phyloP scores from a whole-genome alignment of 176 grass and related monocot genomes.

The Eremochloa ophiuroides region DNA sequence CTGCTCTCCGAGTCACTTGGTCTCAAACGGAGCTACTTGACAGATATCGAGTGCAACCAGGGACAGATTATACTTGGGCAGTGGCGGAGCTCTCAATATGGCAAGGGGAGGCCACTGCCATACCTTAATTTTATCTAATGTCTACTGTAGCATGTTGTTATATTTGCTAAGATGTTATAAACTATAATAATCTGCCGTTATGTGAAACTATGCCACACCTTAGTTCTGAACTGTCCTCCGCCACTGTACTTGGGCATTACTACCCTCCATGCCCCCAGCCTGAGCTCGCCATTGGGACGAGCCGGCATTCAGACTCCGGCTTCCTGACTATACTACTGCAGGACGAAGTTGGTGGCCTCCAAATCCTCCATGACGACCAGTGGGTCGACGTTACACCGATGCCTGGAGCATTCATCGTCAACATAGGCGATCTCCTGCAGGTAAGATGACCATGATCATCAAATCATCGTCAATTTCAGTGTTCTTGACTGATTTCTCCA shows the following conservation, averaged over 20 bases:
- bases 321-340: slow-evolving; percentile 70
- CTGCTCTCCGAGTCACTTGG: slow-evolving; percentile 61
- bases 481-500: background rate
- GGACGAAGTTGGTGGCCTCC: slow-evolving; percentile 54
- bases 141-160: no score
- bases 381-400: slow-evolving; percentile 48
- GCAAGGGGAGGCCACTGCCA: no score
- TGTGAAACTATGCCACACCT: no score
- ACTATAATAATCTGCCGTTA: no score
- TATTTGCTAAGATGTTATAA: no score
- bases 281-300: slow-evolving; percentile 50
- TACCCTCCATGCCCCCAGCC: slow-evolving; percentile 72
- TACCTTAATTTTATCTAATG: no score
- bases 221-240: no score
- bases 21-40: slow-evolving; percentile 39
- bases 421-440: slow-evolving; percentile 51
- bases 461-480: no score
- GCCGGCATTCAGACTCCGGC: slow-evolving; percentile 51
- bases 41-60: slow-evolving; percentile 57
- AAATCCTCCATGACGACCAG: slow-evolving; percentile 37
- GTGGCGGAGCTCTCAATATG: no score
- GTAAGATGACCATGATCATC: slow-evolving; percentile 2
- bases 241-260: no score
- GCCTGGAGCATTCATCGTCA: slow-evolving; percentile 51
- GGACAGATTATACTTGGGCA: slow-evolving; percentile 39